Evolutionary conservation across 352 stramenopile species (phyloP), one percentile per base, ranked within the genome.

Genomic region (Blastocystis sp.): DNA sequence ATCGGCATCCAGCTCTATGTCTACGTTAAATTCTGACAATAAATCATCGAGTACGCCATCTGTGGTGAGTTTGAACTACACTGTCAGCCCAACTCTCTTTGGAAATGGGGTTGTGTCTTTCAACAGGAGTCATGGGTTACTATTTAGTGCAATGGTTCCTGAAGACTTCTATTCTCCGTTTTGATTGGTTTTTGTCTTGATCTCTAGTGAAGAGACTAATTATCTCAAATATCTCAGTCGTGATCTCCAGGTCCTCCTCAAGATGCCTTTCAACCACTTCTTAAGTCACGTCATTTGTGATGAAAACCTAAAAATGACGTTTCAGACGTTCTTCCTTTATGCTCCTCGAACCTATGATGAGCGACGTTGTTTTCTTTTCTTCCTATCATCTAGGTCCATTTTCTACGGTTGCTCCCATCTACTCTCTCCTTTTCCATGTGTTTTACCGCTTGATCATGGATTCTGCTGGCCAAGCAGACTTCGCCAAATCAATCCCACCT

Each of bases 191-290:
- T 43, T 45, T 20, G 15, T 6, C 9, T 50, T 73, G 15, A 73
- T 20, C 15, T n/a, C 20, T 73, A 73, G 62, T 20, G 29, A 66
- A 15, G 73, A 84, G 73, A 84, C 73, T 3, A 39, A 47, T 69
- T 84, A 69, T 43, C n/a, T 84, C 53, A 84, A 84, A 45, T 84
- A 84, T 34, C 18, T 84, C 26, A 68, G 55, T 64, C 73, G 73
- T 45, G 73, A 84, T 47, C 39, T 84, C 7, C 73, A 84, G 13
- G 23, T 84, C 8, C 47, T 84, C 18, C 55, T 84, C 43, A 59
- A 61, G 39, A 84, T 84, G 73, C 73, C 73, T 1, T 84, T 84
- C 73, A 84, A 84, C 56, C 73, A 84, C 53, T 84, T 84, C 73
- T 26, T 84, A 29, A 84, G 73, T 45, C 73, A 84, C 45, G 34